Base-by-base conservation (phyloP, 176 grass and related monocot genomes). In the Ensete ventricosum region DNA sequence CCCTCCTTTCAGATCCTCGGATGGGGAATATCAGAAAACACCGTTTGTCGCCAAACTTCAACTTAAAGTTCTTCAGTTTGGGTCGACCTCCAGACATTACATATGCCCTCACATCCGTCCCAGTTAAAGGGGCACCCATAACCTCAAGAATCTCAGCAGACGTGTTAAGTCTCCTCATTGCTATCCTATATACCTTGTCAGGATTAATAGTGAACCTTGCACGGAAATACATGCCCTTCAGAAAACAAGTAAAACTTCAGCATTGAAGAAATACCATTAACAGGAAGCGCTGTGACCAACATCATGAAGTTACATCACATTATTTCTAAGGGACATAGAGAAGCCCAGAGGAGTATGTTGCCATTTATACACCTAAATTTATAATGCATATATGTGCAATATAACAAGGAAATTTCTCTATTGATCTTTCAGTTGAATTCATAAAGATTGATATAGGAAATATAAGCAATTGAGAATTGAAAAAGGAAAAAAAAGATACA, bases 1-100 rank as follows among this genome's bases (percentile, higher is more conserved):
- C 95, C 71, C 83, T 98, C 54, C 90, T 93, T 80, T 98, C 95
- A 78, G 88, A 91, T 86, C 95, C 95, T 83, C 85, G 88, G 64
- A 98, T 87, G 12, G 90, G 95, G 79, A 98, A 98, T 64, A 98
- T 98, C 66, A 98, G 86, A 77, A 98, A 98, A 73, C 95, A 98
- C 24, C 90, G 82, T 53, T 89, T 91, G 29, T 86, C 73, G 52
- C 84, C 90, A 67, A 98, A 57, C 72, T 77, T 94, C 53, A 98
- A 75, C 78, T 94, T 91, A 67, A 98, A 93, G 75, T 93, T 82
- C 80, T 93, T 98, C 19, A 98, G 64, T 85, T 92, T 98, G 53
- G 88, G 88, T 0, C 86, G 88, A 53, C 95, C 88, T 81, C 95
- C 95, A 82, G 90, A 94, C 86, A 98, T 91, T 34, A 98, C 82